Evolutionary conservation across 78 protist species (phyloP).

Genomic region (Pigoraptor vietnamica): DNA sequence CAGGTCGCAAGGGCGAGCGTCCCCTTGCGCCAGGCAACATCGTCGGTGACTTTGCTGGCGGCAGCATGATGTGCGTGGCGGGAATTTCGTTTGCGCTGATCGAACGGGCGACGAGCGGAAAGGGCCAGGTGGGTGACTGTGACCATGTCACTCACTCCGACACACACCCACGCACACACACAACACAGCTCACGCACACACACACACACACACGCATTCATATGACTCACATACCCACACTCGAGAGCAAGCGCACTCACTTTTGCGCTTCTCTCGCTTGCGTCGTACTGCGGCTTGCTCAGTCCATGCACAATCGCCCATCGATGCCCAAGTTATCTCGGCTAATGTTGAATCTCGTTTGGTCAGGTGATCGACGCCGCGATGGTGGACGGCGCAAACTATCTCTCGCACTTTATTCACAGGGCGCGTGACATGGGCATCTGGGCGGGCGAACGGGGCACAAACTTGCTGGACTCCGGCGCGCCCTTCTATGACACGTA

Average conservation of each 20-base stretch:
- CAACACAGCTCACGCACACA: too few species aligned
- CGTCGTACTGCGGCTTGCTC: too few species aligned
- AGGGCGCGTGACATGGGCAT: neutral
- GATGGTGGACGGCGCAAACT: slow-evolving; percentile 23
- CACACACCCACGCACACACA: too few species aligned
- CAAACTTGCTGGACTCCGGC: slow-evolving; percentile 51
- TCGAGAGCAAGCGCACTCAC: neutral
- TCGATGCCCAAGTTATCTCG: too few species aligned
- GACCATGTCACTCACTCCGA: neutral
- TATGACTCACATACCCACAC: neutral
- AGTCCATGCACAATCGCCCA: too few species aligned
- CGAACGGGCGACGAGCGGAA: slow-evolving; percentile 22
- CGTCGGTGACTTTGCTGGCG: slow-evolving; percentile 72
- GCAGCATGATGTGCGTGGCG: slow-evolving; percentile 45
- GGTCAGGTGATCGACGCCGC: slow-evolving; percentile 1
- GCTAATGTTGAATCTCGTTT: too few species aligned
- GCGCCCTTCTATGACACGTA: slow-evolving; percentile 65
- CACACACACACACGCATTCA: neutral
- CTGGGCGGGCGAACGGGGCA: slow-evolving; percentile 26
- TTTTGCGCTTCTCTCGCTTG: too few species aligned
- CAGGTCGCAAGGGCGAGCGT: slow-evolving; percentile 12
- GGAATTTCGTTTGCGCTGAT: slow-evolving; percentile 55
- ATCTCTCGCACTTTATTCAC: slow-evolving; percentile 11
- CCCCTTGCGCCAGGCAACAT: slow-evolving; percentile 57
- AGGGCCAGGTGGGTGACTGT: slow-evolving; percentile 47